These are phyloP conservation scores for Isoetes taiwanensis DNA, from an alignment of 75 land plant genomes.

Conservation along the genomic window DNA sequence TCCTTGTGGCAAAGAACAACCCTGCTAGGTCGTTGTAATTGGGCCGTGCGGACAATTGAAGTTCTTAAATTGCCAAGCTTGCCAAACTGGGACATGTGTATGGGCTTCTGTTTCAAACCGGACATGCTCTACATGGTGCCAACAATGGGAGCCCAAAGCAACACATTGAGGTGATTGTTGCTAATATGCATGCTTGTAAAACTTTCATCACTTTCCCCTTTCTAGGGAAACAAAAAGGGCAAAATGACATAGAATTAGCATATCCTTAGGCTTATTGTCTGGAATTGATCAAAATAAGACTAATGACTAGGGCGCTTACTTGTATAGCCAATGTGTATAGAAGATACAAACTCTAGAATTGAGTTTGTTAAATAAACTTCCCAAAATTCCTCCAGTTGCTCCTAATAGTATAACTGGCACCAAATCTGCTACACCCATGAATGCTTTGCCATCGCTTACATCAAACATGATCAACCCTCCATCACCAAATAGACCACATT, in stretches of 20 bases:
- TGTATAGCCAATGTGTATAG: background rate
- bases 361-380: background rate
- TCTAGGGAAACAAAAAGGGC: no score
- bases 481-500: background rate
- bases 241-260: no score
- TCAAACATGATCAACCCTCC: conserved; percentile 2
- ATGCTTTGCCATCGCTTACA: background rate
- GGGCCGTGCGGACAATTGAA: conserved; percentile 4
- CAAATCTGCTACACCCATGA: background rate
- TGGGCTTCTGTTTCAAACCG: background rate
- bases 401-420: background rate
- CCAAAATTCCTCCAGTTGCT: background rate
- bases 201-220: background rate
- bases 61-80: background rate
- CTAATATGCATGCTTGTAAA: background rate
- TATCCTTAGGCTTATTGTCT: no score
- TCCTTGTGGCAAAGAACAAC: conserved; percentile 2
- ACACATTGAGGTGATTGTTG: background rate
- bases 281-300: no score
- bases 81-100: background rate
- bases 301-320: no score
- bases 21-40: conserved; percentile 7
- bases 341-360: background rate
- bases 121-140: background rate
- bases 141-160: conserved; percentile 4